These are phyloP conservation scores for Trichaptum fuscoviolaceum DNA, from an alignment of 768 basidiomycete genomes.

Conservation along the genomic window DNA sequence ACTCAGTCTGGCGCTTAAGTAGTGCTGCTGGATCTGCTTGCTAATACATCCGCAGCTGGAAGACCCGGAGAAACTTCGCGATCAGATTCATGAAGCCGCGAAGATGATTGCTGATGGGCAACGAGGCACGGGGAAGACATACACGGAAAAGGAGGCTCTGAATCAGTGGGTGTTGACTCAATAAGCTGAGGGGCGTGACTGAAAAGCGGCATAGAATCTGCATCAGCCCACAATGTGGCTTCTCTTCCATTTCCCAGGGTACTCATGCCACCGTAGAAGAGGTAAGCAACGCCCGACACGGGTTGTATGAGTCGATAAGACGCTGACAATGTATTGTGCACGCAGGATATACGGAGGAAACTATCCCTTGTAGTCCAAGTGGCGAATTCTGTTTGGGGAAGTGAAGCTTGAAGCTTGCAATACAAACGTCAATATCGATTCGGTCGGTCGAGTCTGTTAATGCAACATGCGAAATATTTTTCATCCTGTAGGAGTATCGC, in stretches of 20 bases:
- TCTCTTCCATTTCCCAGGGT: slow-evolving; percentile 41
- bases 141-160: slow-evolving; percentile 26
- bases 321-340: slow-evolving; percentile 9
- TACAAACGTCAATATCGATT: too few relatives aligned
- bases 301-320: background rate
- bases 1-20: background rate
- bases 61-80: slow-evolving; percentile 32
- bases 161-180: slow-evolving; percentile 28
- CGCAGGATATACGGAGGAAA: slow-evolving; percentile 33
- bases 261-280: slow-evolving; percentile 23
- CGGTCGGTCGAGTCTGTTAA: too few relatives aligned
- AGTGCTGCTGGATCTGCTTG: background rate
- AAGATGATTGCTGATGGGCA: slow-evolving; percentile 34
- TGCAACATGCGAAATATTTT: too few relatives aligned
- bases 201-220: slow-evolving; percentile 36
- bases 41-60: slow-evolving; percentile 27
- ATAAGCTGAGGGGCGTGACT: too few relatives aligned
- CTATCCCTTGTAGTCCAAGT: slow-evolving; percentile 19
- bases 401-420: background rate
- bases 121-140: slow-evolving; percentile 28
- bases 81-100: slow-evolving; percentile 39
- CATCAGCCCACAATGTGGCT: slow-evolving; percentile 49
- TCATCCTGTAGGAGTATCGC: too few relatives aligned
- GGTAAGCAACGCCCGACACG: background rate
- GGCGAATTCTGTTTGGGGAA: background rate